Percentiles rank a stretch among this genome's conserved stretches.
These are phyloP conservation scores for Fusarium sp. DNA, from an alignment of 2,329 filamentous ascomycete species.

Conservation along the genomic window DNA sequence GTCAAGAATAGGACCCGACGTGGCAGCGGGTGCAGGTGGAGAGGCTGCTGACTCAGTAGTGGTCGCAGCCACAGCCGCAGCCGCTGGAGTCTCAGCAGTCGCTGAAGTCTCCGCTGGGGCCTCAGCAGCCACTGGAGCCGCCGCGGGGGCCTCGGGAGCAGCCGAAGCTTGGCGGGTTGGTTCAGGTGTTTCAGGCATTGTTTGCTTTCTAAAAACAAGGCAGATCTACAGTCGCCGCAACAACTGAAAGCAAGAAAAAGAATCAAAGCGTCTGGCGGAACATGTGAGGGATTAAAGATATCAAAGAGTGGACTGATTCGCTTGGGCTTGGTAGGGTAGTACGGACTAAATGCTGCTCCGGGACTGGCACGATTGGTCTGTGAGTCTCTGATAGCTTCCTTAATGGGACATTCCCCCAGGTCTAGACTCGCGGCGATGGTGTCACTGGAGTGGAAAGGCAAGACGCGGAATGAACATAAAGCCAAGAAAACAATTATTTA, in stretches of 20 bases:
- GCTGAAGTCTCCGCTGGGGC: too few relatives aligned
- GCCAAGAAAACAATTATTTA: fast-evolving
- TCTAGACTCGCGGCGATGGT: not conserved
- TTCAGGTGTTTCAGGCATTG: not conserved
- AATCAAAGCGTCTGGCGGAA: not conserved
- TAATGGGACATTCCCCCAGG: not conserved
- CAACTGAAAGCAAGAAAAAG: not conserved
- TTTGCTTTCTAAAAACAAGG: not conserved
- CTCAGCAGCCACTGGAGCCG: not conserved
- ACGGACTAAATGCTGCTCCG: not conserved
- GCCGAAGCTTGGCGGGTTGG: not conserved
- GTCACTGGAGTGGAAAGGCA: fast-evolving
- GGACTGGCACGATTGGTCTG: not conserved
- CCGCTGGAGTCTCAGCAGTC: not conserved
- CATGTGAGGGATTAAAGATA: not conserved
- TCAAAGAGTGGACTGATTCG: not conserved
- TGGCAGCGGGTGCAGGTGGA: not conserved
- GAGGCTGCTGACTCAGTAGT: not conserved
- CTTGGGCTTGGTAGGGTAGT: not conserved
- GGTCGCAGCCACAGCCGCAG: not conserved
- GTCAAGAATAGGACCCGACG: constrained; percentile 22
- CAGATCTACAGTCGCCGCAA: not conserved
- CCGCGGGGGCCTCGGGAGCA: not conserved
- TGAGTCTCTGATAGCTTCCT: not conserved
- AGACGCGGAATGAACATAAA: fast-evolving